Base-by-base conservation (phyloP, 345 rosid species). In the Dipteronia sinensis region DNA sequence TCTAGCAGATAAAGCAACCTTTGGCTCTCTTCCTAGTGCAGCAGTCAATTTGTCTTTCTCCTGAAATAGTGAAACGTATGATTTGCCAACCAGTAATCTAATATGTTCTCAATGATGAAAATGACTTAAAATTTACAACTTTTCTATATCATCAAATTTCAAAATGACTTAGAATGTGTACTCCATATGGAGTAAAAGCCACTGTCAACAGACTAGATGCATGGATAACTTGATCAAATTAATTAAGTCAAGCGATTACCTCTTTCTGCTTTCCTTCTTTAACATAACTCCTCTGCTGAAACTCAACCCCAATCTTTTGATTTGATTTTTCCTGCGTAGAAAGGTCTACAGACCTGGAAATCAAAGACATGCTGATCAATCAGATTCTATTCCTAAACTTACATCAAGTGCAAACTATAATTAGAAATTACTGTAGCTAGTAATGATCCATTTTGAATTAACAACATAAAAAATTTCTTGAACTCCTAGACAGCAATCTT, bases 261-360 rank as follows among this genome's bases (percentile, higher is more conserved):
- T 76, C 55, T 49, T 63, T 71, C 76, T 64, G 61, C 29, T 7
- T 75, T 65, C 53, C 76, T 42, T 19, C 72, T 70, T 53, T 65
- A 19, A 64, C 9, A 49, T 22, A 5, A 59, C 64, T 66, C 58
- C 31, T 67, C 23, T 22, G 58, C 31, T 47, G 66, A 59, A 42
- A 42, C 46, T 42, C 46, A 42, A 8, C 46, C 46, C 46, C 46
- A 42, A 42, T 6, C 46, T 42, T 42, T 42, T 68, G 19, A 23
- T 46, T 73, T 59, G 71, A 51, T 73, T 59, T 67, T 25, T 56
- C 29, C 67, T 15, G 38, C 17, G 7, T 23, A 11, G 74, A 58
- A 72, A 38, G 66, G 16, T 67, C 44, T 61, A 55, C 31, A n/a
- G 77, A 67, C 78, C 80, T 81, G 71, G 27, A 40, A 72, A 67